Percentiles rank a stretch among this genome's conserved stretches.
phyloP scores from a whole-genome alignment of 129 eudicot genomes.

The Daucus carota region DNA sequence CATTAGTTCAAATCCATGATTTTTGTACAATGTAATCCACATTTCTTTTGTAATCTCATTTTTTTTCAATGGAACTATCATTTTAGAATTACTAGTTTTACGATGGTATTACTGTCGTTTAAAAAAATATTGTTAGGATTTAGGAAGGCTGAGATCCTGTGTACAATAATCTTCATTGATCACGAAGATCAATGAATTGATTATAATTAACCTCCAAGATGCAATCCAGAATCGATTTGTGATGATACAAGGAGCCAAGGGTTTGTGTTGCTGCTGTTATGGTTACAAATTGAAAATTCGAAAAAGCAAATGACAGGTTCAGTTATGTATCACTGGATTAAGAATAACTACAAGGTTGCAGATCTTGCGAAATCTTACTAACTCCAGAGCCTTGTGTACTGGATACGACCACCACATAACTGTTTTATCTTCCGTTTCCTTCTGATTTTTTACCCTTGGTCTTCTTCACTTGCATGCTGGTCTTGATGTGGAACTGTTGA shows the following conservation, averaged over 20 bases:
- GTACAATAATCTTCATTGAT: too few relatives aligned
- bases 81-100: too few relatives aligned
- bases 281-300: too few relatives aligned
- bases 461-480: constrained; percentile 6
- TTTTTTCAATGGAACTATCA: too few relatives aligned
- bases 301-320: neutral
- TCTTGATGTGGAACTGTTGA: constrained; percentile 25
- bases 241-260: too few relatives aligned
- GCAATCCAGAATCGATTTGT: too few relatives aligned
- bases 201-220: too few relatives aligned
- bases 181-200: too few relatives aligned
- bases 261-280: too few relatives aligned
- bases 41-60: neutral
- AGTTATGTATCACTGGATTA: neutral
- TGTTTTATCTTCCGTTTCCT: neutral
- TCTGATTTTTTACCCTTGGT: neutral
- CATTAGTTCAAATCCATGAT: neutral
- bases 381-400: neutral
- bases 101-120: too few relatives aligned
- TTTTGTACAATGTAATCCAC: neutral
- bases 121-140: too few relatives aligned
- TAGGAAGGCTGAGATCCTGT: too few relatives aligned
- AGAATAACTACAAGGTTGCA: neutral
- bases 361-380: neutral
- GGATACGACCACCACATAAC: neutral